Evolutionary conservation across 495 filamentous ascomycete species (phyloP).

Genomic region (Penicillium antarcticum): DNA sequence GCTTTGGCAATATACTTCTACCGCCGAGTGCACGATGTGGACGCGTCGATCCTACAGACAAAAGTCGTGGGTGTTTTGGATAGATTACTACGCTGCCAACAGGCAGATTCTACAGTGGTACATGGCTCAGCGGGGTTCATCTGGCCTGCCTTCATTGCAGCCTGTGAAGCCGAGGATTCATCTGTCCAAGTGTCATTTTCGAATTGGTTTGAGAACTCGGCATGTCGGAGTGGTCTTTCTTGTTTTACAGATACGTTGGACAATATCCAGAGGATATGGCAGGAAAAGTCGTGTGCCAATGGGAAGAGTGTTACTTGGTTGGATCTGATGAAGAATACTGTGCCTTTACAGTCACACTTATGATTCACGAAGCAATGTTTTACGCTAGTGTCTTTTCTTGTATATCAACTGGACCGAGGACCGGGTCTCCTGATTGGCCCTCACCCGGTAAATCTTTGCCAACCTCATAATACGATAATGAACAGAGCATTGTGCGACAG

Average conservation of each 20-base stretch:
- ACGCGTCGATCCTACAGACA: constrained; percentile 19
- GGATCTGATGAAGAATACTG: constrained; percentile 15
- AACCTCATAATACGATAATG: too few relatives aligned
- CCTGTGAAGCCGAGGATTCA: constrained; percentile 23
- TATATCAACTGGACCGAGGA: too few relatives aligned
- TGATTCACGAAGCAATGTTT: background rate
- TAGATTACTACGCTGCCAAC: constrained; percentile 13
- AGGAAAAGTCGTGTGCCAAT: constrained; percentile 7
- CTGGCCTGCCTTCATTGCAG: constrained; percentile 30
- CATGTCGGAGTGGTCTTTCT: constrained; percentile 15
- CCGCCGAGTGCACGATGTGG: constrained; percentile 25
- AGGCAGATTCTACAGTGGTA: constrained; percentile 15
- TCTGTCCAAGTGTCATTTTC: constrained; percentile 19
- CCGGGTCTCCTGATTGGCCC: too few relatives aligned
- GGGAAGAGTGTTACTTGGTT: constrained; percentile 19
- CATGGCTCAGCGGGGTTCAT: constrained; percentile 21
- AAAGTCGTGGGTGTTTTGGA: constrained; percentile 20
- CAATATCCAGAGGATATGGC: constrained; percentile 15
- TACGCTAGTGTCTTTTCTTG: background rate
- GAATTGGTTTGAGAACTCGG: constrained; percentile 23
- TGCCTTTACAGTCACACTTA: constrained; percentile 1
- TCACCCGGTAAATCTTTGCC: too few relatives aligned
- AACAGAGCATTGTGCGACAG: too few relatives aligned
- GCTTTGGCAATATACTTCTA: constrained; percentile 30
- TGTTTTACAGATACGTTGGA: constrained; percentile 12